Conservation (phyloP, 208 protist species). For the Jaenimonas drosophilae region DNA sequence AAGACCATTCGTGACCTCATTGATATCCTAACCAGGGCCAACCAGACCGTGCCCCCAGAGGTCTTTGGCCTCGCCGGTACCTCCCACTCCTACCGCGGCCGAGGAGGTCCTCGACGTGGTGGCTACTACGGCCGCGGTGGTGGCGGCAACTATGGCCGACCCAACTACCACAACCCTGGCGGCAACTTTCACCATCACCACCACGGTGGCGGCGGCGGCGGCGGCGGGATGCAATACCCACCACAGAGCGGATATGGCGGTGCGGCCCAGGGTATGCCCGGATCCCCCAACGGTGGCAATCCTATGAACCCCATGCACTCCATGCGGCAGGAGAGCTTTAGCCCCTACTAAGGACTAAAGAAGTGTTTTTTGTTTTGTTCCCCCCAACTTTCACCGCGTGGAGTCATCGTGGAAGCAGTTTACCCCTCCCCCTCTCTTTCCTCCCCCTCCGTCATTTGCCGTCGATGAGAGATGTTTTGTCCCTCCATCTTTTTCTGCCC, state of each 20-base stretch:
- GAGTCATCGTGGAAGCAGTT: no score
- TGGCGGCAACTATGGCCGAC: constrained; percentile 15
- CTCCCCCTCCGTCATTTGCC: no score
- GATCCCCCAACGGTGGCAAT: no score
- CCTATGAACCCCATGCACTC: no score
- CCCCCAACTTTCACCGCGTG: background rate
- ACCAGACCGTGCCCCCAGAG: constrained; percentile 56
- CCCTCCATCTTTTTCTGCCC: no score
- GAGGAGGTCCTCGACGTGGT: no score
- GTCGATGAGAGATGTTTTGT: no score
- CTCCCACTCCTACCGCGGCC: no score
- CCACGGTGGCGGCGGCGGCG: constrained; percentile 7
- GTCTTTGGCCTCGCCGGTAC: constrained; percentile 31
- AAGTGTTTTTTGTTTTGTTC: constrained; percentile 3
- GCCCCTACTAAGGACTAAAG: constrained; percentile 7
- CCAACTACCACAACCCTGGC: constrained; percentile 14
- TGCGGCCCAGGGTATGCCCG: constrained; percentile 5
- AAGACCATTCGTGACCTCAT: constrained; percentile 76
- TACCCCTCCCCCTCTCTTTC: no score
- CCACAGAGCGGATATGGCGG: constrained; percentile 10
- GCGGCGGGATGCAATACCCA: no score
- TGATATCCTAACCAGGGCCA: constrained; percentile 53
- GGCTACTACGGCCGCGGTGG: constrained; percentile 17
- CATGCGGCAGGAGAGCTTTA: constrained; percentile 7
- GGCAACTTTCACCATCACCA: constrained; percentile 7